Conservation (phyloP, 1,284 basidiomycete species). For the Pseudozyma tsukubaensis region DNA sequence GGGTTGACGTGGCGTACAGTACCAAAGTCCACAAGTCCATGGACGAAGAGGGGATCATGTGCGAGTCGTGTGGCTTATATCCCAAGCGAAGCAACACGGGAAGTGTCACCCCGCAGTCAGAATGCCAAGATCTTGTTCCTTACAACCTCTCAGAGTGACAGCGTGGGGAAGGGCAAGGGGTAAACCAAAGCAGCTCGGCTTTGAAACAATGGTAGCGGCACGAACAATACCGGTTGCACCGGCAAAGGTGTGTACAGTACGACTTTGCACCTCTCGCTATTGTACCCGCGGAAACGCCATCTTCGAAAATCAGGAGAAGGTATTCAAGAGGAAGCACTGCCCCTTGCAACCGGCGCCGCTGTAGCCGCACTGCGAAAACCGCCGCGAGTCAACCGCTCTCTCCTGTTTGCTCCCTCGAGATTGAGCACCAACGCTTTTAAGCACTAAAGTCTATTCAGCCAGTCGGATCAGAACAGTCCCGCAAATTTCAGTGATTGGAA, state of each 20-base stretch:
- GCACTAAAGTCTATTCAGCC: background rate
- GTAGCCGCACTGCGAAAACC: too few species aligned
- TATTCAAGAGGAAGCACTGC: too few species aligned
- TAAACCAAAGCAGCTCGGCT: conserved; percentile 7
- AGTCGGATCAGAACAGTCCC: background rate
- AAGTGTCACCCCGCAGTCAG: background rate
- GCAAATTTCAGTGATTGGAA: background rate
- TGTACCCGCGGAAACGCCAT: too few species aligned
- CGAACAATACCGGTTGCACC: conserved; percentile 7
- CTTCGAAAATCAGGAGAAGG: too few species aligned
- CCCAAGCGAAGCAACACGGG: conserved; percentile 3
- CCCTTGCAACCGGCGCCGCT: too few species aligned
- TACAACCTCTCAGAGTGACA: background rate
- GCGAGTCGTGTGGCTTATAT: background rate
- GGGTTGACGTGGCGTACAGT: background rate
- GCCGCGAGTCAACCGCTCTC: too few species aligned
- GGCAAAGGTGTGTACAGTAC: background rate
- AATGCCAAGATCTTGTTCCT: background rate
- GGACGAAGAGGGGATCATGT: background rate
- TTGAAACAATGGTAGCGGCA: background rate
- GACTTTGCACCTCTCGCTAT: background rate
- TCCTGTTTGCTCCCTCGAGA: too few species aligned
- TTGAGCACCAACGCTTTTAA: too few species aligned
- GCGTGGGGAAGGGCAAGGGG: conserved; percentile 6
- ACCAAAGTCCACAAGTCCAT: background rate